Conservation (phyloP, 148 eudicot genomes). For the Dianthus caryophyllus region DNA sequence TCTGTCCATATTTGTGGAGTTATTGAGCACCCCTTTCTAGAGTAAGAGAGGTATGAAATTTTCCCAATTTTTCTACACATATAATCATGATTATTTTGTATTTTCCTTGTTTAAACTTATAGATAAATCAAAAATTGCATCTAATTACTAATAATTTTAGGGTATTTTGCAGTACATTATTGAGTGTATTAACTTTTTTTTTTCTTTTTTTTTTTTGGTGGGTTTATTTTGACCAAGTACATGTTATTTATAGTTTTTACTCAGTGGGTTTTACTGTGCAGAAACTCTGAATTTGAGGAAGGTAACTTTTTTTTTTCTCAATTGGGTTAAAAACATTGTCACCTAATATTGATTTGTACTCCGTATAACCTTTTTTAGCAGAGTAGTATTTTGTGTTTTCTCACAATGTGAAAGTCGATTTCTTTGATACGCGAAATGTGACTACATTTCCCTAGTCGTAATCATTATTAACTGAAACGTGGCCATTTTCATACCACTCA, state of each 20-base stretch:
- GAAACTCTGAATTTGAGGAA: constrained; percentile 6
- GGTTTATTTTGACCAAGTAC: no score
- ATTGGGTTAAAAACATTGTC: constrained; percentile 16
- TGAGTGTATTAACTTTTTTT: not conserved
- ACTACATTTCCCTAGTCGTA: not conserved
- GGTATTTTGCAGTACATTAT: no score
- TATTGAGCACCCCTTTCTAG: constrained; percentile 1
- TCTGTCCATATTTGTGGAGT: not conserved
- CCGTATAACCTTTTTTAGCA: constrained; percentile 3
- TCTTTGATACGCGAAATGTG: not conserved
- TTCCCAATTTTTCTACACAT: not conserved
- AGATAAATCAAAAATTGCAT: not conserved
- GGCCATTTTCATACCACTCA: no score
- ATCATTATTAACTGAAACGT: no score
- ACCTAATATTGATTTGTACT: constrained; percentile 10
- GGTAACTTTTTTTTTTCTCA: constrained; percentile 9
- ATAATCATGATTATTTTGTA: not conserved
- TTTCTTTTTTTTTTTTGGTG: not conserved
- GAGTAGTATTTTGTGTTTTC: not conserved
- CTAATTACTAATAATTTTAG: not conserved
- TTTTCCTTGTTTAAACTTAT: not conserved
- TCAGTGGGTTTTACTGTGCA: constrained; percentile 15
- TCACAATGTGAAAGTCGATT: not conserved
- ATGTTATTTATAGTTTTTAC: constrained; percentile 16
- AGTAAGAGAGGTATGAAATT: constrained; percentile 21